Evolutionary conservation across 2,329 filamentous ascomycete genomes (phyloP), one percentile per base, ranked within the genome.

Genomic region (Penicillium brevicompactum): DNA sequence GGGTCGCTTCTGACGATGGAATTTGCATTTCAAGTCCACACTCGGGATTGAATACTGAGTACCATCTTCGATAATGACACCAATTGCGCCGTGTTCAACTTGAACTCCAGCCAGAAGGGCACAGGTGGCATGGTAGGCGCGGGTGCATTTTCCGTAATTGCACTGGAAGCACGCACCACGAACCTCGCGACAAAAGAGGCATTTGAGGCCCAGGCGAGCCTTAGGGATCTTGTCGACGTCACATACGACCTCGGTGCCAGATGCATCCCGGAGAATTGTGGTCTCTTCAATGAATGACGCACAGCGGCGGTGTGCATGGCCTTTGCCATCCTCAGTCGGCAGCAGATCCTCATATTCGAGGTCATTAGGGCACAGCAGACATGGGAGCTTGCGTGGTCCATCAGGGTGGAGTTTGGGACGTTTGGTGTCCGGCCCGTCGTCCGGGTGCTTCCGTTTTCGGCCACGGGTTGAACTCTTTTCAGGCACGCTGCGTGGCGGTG

Each of bases 131-230:
- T 99, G 94, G 74, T 97, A 99, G 8, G 93, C 89, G 60, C 94
- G 83, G 4, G 91, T 89, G 67, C 94, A 99, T 72, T 96, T 97
- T 78, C 92, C 93, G 64, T 91, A 88, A 1, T 91, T 95, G 75
- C 94, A 99, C 73, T 97, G 93, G 77, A 99, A 95, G 76, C 93
- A 97, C 14, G 91, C 91, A n/a, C 94, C 94, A 54, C 89, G 90
- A 74, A 94, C 95, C 31, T 92, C 95, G 32, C 92, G 90, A 70
- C 94, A 99, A 76, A 91, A 96, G 58, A 96, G 86, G 73, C 94
- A 99, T 74, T 96, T 96, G 63, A 97, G 86, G 24, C 95, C 92
- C 63, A 96, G 78, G 18, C 93, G 89, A 53, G 90, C 91, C 72
- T 94, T 93, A 69, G 90, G 87, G 62, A 97, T 92, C 57, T 85